Conservation (phyloP, 2,329 filamentous ascomycete species). For the Colletotrichum musicola region DNA sequence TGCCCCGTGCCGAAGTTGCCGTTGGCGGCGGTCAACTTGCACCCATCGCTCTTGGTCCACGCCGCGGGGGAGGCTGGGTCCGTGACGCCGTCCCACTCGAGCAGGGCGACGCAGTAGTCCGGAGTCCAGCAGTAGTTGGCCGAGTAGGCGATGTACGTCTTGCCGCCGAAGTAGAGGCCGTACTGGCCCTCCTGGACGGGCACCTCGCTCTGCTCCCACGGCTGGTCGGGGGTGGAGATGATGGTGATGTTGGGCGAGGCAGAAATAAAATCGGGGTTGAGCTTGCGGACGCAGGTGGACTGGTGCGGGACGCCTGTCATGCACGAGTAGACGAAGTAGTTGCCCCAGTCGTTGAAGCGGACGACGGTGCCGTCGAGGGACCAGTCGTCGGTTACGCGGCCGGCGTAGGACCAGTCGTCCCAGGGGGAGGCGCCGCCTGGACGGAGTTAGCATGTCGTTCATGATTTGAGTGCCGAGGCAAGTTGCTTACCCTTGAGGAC, state of each 20-base stretch:
- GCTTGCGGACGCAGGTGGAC: conserved; percentile 54
- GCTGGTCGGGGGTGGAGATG: conserved; percentile 62
- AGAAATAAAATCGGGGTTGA: conserved; percentile 54
- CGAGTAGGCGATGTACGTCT: conserved; percentile 66
- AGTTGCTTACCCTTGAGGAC: conserved; percentile 60
- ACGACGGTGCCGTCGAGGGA: conserved; percentile 67
- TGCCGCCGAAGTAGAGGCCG: conserved; percentile 65
- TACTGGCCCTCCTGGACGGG: conserved; percentile 69
- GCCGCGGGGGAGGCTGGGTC: conserved; percentile 58
- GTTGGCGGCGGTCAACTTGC: conserved; percentile 64
- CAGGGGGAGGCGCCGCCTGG: conserved; percentile 64
- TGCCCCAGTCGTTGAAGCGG: conserved; percentile 57
- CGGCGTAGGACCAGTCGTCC: conserved; percentile 63
- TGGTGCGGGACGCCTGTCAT: conserved; percentile 56
- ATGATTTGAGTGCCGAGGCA: background rate
- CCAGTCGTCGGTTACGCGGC: conserved; percentile 61
- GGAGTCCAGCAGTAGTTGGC: conserved; percentile 69
- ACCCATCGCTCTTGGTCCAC: conserved; percentile 65
- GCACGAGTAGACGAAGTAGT: conserved; percentile 69
- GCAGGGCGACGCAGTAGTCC: conserved; percentile 64
- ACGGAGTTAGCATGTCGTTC: background rate
- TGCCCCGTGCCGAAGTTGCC: conserved; percentile 70
- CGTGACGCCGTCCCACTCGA: conserved; percentile 64
- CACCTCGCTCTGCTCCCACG: conserved; percentile 62
- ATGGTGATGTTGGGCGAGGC: conserved; percentile 59